These are phyloP conservation scores for Microdochium trichocladiopsis DNA, from an alignment of 2,329 filamentous ascomycete genomes.

Conservation along the genomic window DNA sequence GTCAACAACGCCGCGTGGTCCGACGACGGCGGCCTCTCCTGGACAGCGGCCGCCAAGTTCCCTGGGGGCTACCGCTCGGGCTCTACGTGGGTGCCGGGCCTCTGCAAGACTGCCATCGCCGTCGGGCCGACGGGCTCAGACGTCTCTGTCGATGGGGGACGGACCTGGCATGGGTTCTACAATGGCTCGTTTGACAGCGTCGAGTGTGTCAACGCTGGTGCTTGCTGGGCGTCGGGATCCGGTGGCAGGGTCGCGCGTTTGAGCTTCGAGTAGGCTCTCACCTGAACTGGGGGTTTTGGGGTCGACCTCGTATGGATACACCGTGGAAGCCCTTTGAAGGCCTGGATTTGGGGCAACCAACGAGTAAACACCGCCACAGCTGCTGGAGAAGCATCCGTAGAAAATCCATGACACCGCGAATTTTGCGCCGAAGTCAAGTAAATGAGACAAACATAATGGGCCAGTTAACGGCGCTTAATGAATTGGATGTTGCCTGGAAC, in stretches of 20 bases:
- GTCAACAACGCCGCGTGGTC: slow-evolving; percentile 19
- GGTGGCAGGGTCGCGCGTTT: slow-evolving; percentile 16
- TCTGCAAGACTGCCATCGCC: slow-evolving; percentile 16
- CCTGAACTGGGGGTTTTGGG: background rate
- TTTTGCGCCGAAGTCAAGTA: no score
- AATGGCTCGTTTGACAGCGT: slow-evolving; percentile 23
- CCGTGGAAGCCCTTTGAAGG: no score
- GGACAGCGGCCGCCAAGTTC: slow-evolving; percentile 14
- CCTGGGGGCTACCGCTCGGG: slow-evolving; percentile 24
- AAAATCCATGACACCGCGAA: no score
- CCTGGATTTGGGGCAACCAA: no score
- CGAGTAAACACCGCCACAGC: no score
- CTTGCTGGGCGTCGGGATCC: slow-evolving; percentile 24
- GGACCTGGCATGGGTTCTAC: slow-evolving; percentile 19
- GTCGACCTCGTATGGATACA: background rate
- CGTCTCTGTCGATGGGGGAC: slow-evolving; percentile 18
- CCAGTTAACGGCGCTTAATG: no score
- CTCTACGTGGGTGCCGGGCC: slow-evolving; percentile 17
- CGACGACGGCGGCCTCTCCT: slow-evolving; percentile 19
- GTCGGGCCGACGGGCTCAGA: slow-evolving; percentile 25
- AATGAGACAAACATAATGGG: no score
- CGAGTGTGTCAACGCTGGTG: slow-evolving; percentile 14
- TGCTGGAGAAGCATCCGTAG: no score
- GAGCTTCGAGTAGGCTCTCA: background rate
- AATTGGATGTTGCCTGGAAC: no score